Base-by-base conservation (phyloP, 805 yeast genomes). In the Tetrapisispora pingtungensis region DNA sequence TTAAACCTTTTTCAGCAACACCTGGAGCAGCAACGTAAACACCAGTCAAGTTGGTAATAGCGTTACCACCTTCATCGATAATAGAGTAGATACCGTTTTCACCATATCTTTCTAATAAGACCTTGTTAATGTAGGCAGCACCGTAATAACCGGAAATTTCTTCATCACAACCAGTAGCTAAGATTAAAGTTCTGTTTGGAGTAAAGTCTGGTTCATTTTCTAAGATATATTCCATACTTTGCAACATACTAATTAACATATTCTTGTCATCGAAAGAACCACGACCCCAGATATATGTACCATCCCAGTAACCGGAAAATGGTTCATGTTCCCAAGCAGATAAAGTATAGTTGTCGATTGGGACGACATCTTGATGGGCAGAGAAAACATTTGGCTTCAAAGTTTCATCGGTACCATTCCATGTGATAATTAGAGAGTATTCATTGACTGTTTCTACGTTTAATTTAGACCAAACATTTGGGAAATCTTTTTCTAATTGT, bases 291-390 rank as follows among this genome's bases (percentile, higher is more conserved):
- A 87, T 52, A 39, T 58, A 60, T 32, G 58, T 53, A 12, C 86
- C 88, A 53, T 86, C 94, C 56, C 67, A 84, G 52, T 72, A 67
- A 14, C 83, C 87, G 17, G 69, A 59, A 46, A 77, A 82, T 2
- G 95, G 94, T 12, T 79, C 80, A 54, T 75, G 69, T 0, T 65
- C 68, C 95, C 95, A 86, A 43, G 74, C 65, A 22, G 62, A 66
- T 39, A 68, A 61, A 0, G 88, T 77, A 18, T 71, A 75, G 17
- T 61, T 58, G 54, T 78, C 82, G 4, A 84, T 82, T 0, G 95
- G 95, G n/a, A 86, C 95, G 1, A 81, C 86, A 57, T 86, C 95
- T 59, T 80, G 86, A 59, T 86, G 96, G 3, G 93, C 90, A 61
- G 83, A 75, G 37, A 85, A 65, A 61, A 86, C 52, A 15, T 80